Evolutionary conservation across 2,329 filamentous ascomycete species (phyloP).

Genomic region (Chlorencoelia australis): DNA sequence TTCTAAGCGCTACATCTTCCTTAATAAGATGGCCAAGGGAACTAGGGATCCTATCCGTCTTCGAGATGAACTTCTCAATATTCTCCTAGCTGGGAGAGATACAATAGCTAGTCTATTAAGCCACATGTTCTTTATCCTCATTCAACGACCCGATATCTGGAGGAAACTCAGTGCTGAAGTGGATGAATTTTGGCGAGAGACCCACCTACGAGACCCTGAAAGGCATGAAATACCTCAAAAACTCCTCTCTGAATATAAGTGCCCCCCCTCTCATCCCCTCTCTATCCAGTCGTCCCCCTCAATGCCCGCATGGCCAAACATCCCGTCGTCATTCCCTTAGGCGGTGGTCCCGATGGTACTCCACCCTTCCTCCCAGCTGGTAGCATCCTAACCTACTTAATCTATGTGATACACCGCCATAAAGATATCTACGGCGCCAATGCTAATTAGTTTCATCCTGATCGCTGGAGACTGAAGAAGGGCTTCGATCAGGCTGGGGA

Average conservation of each 20-base stretch:
- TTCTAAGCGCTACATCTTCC: conserved; percentile 38
- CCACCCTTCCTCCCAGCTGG: conserved; percentile 21
- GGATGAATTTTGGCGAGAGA: conserved; percentile 21
- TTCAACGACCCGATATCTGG: conserved; percentile 34
- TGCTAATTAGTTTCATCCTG: conserved; percentile 31
- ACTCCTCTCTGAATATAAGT: conserved; percentile 40
- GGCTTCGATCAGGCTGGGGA: conserved; percentile 29
- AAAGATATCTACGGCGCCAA: conserved; percentile 31
- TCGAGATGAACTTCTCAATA: conserved; percentile 40
- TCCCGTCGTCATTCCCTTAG: conserved; percentile 30
- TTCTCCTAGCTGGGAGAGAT: conserved; percentile 47
- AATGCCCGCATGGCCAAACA: conserved; percentile 39
- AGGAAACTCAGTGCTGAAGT: conserved; percentile 36
- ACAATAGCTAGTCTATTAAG: conserved; percentile 43
- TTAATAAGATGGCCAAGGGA: conserved; percentile 43
- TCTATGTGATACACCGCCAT: conserved; percentile 30
- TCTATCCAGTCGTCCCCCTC: conserved; percentile 41
- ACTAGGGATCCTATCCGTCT: conserved; percentile 35
- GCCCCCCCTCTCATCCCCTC: neutral
- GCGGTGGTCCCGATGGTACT: conserved; percentile 25
- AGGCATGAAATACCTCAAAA: conserved; percentile 47
- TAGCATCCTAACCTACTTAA: conserved; percentile 10
- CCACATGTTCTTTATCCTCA: conserved; percentile 37
- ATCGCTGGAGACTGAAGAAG: conserved; percentile 31
- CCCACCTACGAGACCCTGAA: conserved; percentile 46